Percentiles rank a stretch among this genome's conserved stretches.
Evolutionary conservation across 441 rosid species (phyloP).

Genomic region (Adansonia grandidieri): DNA sequence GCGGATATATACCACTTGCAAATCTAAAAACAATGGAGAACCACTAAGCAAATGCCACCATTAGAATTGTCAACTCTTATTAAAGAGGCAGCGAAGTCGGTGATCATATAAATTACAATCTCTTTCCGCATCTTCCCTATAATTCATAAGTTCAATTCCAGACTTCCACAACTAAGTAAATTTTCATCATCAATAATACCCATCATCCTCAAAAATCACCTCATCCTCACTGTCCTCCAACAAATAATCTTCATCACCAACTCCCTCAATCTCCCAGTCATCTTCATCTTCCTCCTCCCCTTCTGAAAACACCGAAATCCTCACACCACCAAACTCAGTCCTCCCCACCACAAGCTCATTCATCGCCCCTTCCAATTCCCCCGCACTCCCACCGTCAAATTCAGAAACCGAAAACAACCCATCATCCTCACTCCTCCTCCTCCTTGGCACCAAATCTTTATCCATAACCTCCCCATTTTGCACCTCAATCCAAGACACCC

Average conservation of each 20-base stretch:
- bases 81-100: background rate
- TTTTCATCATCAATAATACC: constrained; percentile 27
- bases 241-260: constrained; percentile 38
- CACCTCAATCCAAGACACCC: constrained; percentile 86
- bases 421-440: constrained; percentile 41
- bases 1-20: constrained; percentile 15
- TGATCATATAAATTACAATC: background rate
- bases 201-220: constrained; percentile 40
- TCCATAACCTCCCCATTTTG: constrained; percentile 73
- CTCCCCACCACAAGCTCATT: constrained; percentile 51
- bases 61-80: background rate
- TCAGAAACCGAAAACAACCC: constrained; percentile 50
- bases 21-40: background rate
- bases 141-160: background rate
- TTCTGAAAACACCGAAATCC: constrained; percentile 70
- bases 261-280: constrained; percentile 39
- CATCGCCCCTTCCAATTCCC: constrained; percentile 43
- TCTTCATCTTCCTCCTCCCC: constrained; percentile 64
- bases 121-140: background rate
- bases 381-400: constrained; percentile 42
- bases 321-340: constrained; percentile 49
- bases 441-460: constrained; percentile 68
- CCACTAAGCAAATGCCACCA: background rate
- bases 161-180: background rate
- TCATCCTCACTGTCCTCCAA: constrained; percentile 54